phyloP scores from a whole-genome alignment of 2,329 filamentous ascomycete genomes.

The Colletotrichum plurivorum region DNA sequence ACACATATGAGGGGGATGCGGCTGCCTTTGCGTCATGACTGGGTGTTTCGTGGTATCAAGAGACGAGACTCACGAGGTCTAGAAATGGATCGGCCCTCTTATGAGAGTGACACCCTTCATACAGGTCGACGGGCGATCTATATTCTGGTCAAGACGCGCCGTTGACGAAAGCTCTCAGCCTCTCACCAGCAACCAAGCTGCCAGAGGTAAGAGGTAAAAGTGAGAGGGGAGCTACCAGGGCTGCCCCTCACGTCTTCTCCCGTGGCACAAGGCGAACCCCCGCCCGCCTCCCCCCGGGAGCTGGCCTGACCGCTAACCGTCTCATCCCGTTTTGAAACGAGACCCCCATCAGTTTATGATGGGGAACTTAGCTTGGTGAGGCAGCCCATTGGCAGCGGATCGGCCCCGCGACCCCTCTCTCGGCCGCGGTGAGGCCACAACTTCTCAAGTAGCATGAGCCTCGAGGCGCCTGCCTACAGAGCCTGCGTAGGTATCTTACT shows the following conservation, averaged over 20 bases:
- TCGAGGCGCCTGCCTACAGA: too few species aligned
- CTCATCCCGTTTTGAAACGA: conserved; percentile 39
- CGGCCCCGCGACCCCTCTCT: conserved; percentile 24
- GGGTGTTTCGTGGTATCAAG: too few species aligned
- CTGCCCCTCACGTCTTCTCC: conserved; percentile 4
- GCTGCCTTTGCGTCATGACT: too few species aligned
- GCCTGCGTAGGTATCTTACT: not conserved
- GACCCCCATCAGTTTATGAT: conserved; percentile 27
- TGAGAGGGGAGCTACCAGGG: not conserved
- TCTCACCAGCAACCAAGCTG: too few species aligned
- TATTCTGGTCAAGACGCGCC: too few species aligned
- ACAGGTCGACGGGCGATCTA: too few species aligned
- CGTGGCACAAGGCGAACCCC: not conserved
- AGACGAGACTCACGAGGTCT: too few species aligned
- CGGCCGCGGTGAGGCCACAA: conserved; percentile 13
- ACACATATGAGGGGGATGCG: too few species aligned
- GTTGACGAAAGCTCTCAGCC: too few species aligned
- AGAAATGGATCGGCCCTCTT: too few species aligned
- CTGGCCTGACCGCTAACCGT: conserved; percentile 38
- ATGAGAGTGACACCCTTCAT: too few species aligned
- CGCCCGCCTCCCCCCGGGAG: not conserved
- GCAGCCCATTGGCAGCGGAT: conserved; percentile 37
- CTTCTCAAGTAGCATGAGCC: not conserved
- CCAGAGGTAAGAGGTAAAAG: too few species aligned
- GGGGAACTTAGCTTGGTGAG: conserved; percentile 24